These are phyloP conservation scores for Termitomyces sp. DNA, from an alignment of 768 basidiomycete species.

Conservation along the genomic window DNA sequence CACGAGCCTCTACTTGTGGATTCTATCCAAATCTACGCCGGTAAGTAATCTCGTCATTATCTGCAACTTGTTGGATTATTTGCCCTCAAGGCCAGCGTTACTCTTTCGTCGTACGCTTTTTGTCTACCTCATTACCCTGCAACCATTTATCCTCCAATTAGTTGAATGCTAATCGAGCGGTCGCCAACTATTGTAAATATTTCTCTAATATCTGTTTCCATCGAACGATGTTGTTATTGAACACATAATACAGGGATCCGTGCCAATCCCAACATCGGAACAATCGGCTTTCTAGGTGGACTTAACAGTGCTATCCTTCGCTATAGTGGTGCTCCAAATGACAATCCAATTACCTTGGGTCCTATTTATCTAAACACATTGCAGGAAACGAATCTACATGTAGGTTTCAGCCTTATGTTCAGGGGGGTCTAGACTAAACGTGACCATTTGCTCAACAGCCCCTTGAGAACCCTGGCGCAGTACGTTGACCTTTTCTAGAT, in stretches of 20 bases:
- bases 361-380: slow-evolving; percentile 17
- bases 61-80: background rate
- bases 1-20: slow-evolving; percentile 26
- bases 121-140: background rate
- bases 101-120: background rate
- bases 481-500: slow-evolving; percentile 25
- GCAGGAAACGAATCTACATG: slow-evolving; percentile 22
- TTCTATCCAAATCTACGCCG: slow-evolving; percentile 35
- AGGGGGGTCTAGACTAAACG: background rate
- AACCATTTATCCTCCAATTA: background rate
- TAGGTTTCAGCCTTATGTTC: background rate
- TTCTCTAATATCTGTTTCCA: background rate
- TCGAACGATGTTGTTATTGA: background rate
- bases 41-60: slow-evolving; percentile 23
- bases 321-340: slow-evolving; percentile 34
- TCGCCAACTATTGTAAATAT: slow-evolving; percentile 38
- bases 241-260: slow-evolving; percentile 32
- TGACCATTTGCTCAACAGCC: slow-evolving; percentile 18
- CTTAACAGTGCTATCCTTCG: slow-evolving; percentile 45
- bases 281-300: slow-evolving; percentile 26
- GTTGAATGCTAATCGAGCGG: slow-evolving; percentile 28
- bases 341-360: slow-evolving; percentile 31
- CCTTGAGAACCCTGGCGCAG: slow-evolving; percentile 26
- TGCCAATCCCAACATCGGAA: slow-evolving; percentile 23
- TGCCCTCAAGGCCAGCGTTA: background rate